phyloP scores from a whole-genome alignment of 2,329 filamentous ascomycete species.

The Aspergillus persii region DNA sequence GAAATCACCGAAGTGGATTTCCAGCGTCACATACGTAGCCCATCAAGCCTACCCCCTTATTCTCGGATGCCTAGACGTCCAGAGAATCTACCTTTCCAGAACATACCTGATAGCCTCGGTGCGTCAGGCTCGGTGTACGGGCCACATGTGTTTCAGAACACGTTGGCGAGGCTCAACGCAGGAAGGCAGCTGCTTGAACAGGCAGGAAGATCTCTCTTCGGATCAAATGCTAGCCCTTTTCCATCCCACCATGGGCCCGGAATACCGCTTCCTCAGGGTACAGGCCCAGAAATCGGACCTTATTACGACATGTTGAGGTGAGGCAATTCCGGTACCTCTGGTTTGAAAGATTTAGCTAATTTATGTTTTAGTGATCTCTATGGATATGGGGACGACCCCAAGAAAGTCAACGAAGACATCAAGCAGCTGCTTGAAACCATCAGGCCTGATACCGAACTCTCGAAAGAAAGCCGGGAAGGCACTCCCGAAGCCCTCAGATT shows the following conservation, averaged over 20 bases:
- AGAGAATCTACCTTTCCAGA: background rate
- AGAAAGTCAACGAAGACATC: conserved; percentile 63
- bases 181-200: conserved; percentile 13
- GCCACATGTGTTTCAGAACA: conserved; percentile 17
- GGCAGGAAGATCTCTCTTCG: conserved; percentile 10
- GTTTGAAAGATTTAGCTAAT: background rate
- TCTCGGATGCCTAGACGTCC: background rate
- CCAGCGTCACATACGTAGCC: background rate
- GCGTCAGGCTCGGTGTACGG: conserved; percentile 10
- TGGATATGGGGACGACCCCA: conserved; percentile 41
- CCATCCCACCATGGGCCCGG: background rate
- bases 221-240: conserved; percentile 2
- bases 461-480: conserved; percentile 60
- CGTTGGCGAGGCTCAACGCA: conserved; percentile 19
- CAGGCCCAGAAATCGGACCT: background rate
- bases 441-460: conserved; percentile 66
- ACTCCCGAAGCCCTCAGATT: conserved; percentile 69
- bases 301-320: conserved; percentile 12
- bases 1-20: conserved; percentile 30
- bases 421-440: conserved; percentile 70
- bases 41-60: background rate
- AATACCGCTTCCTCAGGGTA: background rate
- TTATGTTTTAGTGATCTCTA: conserved; percentile 16
- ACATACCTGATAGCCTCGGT: background rate
- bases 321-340: background rate